Base-by-base conservation (phyloP, 352 stramenopile genomes). In the Pythium brassicae region DNA sequence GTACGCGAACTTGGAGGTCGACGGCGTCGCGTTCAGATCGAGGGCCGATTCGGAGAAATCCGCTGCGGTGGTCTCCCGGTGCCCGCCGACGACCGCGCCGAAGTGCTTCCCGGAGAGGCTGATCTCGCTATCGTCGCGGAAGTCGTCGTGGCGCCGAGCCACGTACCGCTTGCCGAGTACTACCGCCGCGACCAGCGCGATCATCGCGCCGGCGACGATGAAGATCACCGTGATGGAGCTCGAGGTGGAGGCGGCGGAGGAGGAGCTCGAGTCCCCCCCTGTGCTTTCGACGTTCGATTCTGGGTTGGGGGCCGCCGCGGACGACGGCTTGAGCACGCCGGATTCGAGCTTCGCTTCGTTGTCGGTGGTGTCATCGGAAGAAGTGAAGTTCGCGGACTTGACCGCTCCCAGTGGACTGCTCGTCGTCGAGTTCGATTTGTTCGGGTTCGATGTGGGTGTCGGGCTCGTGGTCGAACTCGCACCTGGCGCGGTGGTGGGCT, bases 31-130 rank as follows among this genome's bases (percentile, higher is more conserved):
- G 17, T 50, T 51, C 26, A 53, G 25, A 15, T 62, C 20, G 1
- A 55, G 11, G 9, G 25, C 56, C 23, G 56, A 62, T 27, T 57
- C 56, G 3, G 56, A 47, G 34, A 62, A 56, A 7, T 51, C 56
- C 0, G 51, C 57, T 1, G 25, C 15, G 4, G 42, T 37, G 3
- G 56, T 56, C 3, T n/a, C 23, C 3, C 56, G 47, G 0, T 11
- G 5, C 6, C 9, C 47, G 4, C 17, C 22, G 14, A 22, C 27
- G 11, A 35, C n/a, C 0, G 6, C 39, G 29, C 35, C 22, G 15
- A 56, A 15, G 26, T 47, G 39, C 50, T 62, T 62, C 8, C 20
- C 34, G 12, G 5, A 12, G 11, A 29, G 2, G 22, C 6, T 17
- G n/a, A 29, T 26, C 8, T 32, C 39, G 14, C 43, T 46, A 22